These are phyloP conservation scores for Senna tora DNA, from an alignment of 306 rosid genomes.

Conservation along the genomic window DNA sequence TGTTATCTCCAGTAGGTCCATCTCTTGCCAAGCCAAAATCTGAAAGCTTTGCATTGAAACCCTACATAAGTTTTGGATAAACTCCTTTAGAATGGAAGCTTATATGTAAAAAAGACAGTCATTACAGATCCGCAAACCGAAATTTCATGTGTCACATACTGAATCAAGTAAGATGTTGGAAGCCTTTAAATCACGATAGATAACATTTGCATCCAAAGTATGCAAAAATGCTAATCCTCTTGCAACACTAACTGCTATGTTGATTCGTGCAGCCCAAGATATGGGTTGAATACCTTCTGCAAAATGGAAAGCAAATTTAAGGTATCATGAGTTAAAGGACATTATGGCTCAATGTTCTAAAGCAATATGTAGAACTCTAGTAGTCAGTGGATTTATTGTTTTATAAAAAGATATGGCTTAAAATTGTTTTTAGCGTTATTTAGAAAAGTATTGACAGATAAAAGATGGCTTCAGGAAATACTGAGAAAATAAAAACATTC, in stretches of 20 bases:
- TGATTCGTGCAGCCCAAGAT: conserved; percentile 71
- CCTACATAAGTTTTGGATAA: conserved; percentile 46
- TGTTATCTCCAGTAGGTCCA: conserved; percentile 95
- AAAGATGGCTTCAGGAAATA: not conserved
- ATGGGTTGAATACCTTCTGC: conserved; percentile 89
- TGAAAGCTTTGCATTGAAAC: conserved; percentile 81
- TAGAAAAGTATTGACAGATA: not conserved
- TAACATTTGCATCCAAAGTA: conserved; percentile 71
- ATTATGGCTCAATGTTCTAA: conserved; percentile 15
- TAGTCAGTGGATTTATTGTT: not conserved
- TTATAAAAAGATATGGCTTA: not conserved
- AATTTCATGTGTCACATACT: conserved; percentile 46
- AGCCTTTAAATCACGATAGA: conserved; percentile 92
- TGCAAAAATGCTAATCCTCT: conserved; percentile 81
- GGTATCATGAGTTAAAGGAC: conserved; percentile 5
- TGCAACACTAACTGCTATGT: conserved; percentile 75
- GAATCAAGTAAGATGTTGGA: conserved; percentile 91
- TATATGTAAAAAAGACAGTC: not conserved
- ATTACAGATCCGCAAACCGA: conserved; percentile 7
- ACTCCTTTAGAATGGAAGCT: conserved; percentile 37
- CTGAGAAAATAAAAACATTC: not conserved
- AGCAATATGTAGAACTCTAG: not conserved
- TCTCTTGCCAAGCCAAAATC: conserved; percentile 98
- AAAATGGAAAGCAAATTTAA: conserved; percentile 19
- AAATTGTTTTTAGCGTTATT: not conserved